Conservation (phyloP, 2,329 filamentous ascomycete genomes). For the Phaeosphaeriaceae sp. region DNA sequence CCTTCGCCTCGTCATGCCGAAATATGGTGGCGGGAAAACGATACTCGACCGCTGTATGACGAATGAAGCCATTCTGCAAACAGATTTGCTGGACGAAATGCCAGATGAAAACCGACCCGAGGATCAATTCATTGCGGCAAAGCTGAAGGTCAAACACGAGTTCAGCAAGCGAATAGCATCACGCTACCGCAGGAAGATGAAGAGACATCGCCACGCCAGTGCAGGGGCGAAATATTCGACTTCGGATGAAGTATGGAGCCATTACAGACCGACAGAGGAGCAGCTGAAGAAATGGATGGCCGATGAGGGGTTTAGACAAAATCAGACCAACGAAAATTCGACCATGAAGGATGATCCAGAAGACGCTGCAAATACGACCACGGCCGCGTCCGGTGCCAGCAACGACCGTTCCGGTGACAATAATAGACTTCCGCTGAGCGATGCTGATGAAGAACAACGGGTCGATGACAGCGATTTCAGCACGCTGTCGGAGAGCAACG, state of each 20-base stretch:
- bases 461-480: background rate
- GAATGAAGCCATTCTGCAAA: conserved; percentile 61
- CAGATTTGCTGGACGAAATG: conserved; percentile 55
- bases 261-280: conserved; percentile 48
- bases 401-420: background rate
- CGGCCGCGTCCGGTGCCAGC: background rate
- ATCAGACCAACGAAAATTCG: conserved; percentile 26
- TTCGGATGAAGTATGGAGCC: conserved; percentile 63
- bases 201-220: conserved; percentile 46
- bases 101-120: conserved; percentile 63
- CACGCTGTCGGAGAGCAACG: conserved; percentile 8
- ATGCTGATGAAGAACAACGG: conserved; percentile 8
- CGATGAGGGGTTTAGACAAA: conserved; percentile 24
- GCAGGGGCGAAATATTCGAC: conserved; percentile 45
- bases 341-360: conserved; percentile 11
- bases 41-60: conserved; percentile 61
- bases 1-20: conserved; percentile 59
- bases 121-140: conserved; percentile 66
- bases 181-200: conserved; percentile 49
- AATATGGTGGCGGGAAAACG: conserved; percentile 45
- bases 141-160: conserved; percentile 67
- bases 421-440: conserved; percentile 3
- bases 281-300: conserved; percentile 36
- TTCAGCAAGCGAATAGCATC: conserved; percentile 59
- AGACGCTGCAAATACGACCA: background rate